A percentile compares a stretch with the other conserved stretches of the same genome.
Conservation (phyloP, 140 eudicot genomes). For the Stevia rebaudiana region DNA sequence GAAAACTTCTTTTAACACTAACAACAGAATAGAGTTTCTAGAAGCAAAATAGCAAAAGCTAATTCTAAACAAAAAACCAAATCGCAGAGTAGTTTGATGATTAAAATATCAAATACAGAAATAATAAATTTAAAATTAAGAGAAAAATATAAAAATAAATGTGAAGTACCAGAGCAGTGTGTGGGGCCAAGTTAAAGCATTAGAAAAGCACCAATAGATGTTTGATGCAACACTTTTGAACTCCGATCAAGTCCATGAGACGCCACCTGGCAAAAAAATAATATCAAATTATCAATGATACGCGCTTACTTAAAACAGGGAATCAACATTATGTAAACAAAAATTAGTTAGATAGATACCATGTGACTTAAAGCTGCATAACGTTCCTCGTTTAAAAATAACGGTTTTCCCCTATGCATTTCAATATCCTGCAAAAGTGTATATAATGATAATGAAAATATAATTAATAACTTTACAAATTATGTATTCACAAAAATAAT, state of each 20-base stretch:
- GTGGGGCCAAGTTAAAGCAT: conserved; percentile 44
- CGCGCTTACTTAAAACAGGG: background rate
- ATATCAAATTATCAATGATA: background rate
- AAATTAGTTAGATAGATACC: conserved; percentile 34
- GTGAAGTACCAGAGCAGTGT: background rate
- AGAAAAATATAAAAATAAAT: background rate
- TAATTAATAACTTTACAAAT: background rate
- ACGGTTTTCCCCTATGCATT: conserved; percentile 88
- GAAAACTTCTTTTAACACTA: background rate
- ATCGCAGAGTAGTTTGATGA: conserved; percentile 1
- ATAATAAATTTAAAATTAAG: background rate
- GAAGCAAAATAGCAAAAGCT: conserved; percentile 5
- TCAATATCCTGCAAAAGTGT: conserved; percentile 60
- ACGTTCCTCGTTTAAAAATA: conserved; percentile 76
- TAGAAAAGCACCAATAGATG: conserved; percentile 71
- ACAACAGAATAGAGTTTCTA: background rate
- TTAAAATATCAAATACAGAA: background rate
- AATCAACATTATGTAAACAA: background rate
- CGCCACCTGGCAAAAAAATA: conserved; percentile 52
- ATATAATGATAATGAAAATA: background rate
- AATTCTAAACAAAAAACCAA: background rate
- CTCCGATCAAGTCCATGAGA: conserved; percentile 95
- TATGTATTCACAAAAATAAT: background rate
- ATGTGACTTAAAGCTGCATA: conserved; percentile 81
- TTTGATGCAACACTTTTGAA: conserved; percentile 92